phyloP scores from a whole-genome alignment of 1,284 basidiomycete genomes.

The Pseudozyma sp. region DNA sequence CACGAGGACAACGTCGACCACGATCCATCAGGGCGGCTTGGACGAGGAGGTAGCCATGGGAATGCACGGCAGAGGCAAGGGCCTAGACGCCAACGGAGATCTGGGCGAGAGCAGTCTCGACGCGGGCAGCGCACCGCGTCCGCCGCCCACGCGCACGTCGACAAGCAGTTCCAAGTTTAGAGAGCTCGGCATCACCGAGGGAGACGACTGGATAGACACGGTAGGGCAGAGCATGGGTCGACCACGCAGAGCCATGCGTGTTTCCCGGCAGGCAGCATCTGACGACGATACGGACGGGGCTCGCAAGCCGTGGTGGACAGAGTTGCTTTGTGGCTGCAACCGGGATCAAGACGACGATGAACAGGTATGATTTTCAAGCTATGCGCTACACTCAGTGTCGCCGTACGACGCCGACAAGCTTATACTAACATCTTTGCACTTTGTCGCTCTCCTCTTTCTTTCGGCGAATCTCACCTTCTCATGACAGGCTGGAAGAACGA shows the following conservation, averaged over 20 bases:
- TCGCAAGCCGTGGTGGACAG: slow-evolving; percentile 54
- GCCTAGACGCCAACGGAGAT: slow-evolving; percentile 22
- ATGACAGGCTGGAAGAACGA: slow-evolving; percentile 43
- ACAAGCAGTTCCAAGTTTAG: slow-evolving; percentile 53
- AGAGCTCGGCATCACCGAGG: slow-evolving; percentile 46
- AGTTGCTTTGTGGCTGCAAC: slow-evolving; percentile 52
- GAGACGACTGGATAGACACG: slow-evolving; percentile 40
- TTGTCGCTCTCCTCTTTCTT: not conserved
- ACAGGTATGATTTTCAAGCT: slow-evolving; percentile 30
- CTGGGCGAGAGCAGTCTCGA: slow-evolving; percentile 30
- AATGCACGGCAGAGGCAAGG: slow-evolving; percentile 17
- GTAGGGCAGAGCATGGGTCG: slow-evolving; percentile 10
- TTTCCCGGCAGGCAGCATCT: slow-evolving; percentile 2
- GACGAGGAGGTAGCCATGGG: slow-evolving; percentile 47
- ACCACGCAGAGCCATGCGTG: slow-evolving; percentile 15
- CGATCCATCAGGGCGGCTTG: slow-evolving; percentile 44
- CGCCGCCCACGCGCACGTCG: slow-evolving; percentile 23
- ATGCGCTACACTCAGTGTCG: no score
- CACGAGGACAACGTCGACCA: slow-evolving; percentile 19
- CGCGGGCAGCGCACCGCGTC: slow-evolving; percentile 2
- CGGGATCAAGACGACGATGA: slow-evolving; percentile 52
- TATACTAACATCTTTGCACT: slow-evolving; percentile 9
- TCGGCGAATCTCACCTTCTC: not conserved
- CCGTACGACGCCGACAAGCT: not conserved
- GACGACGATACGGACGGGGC: slow-evolving; percentile 14